Evolutionary conservation across 2,329 filamentous ascomycete species (phyloP).

Genomic region (Alternaria panax): DNA sequence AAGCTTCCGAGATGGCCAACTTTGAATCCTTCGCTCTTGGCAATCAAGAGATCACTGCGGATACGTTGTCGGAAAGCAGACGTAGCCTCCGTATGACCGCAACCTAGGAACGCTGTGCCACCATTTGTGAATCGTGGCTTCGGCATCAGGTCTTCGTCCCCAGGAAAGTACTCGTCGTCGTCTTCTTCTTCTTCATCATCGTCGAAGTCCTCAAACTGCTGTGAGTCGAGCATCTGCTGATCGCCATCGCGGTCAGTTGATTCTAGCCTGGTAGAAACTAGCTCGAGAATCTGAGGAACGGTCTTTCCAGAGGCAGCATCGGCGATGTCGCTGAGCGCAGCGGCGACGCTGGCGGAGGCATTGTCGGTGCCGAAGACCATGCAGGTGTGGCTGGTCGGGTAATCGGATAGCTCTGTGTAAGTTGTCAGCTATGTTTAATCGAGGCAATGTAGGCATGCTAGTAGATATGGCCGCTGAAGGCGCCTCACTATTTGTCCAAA

Average conservation of each 20-base stretch:
- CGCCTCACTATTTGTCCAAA: background rate
- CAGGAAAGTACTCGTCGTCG: constrained; percentile 44
- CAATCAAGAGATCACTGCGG: constrained; percentile 66
- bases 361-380: constrained; percentile 63
- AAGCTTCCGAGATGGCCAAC: constrained; percentile 68
- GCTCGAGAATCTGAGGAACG: constrained; percentile 58
- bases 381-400: constrained; percentile 65
- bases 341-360: constrained; percentile 52
- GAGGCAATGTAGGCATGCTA: background rate
- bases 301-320: constrained; percentile 53
- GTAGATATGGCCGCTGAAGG: background rate
- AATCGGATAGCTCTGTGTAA: constrained; percentile 63
- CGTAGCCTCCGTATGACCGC: constrained; percentile 32
- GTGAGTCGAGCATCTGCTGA: constrained; percentile 52
- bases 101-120: background rate
- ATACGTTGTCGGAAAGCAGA: constrained; percentile 53
- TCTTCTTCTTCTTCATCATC: constrained; percentile 47
- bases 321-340: constrained; percentile 56
- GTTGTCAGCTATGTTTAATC: background rate
- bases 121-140: constrained; percentile 27
- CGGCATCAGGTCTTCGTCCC: constrained; percentile 50
- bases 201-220: constrained; percentile 42
- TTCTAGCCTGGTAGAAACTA: constrained; percentile 51
- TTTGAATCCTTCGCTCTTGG: constrained; percentile 72
- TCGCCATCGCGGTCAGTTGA: constrained; percentile 53